Conservation (phyloP, 176 grass and related monocot species). For the Metroxylon sagu region DNA sequence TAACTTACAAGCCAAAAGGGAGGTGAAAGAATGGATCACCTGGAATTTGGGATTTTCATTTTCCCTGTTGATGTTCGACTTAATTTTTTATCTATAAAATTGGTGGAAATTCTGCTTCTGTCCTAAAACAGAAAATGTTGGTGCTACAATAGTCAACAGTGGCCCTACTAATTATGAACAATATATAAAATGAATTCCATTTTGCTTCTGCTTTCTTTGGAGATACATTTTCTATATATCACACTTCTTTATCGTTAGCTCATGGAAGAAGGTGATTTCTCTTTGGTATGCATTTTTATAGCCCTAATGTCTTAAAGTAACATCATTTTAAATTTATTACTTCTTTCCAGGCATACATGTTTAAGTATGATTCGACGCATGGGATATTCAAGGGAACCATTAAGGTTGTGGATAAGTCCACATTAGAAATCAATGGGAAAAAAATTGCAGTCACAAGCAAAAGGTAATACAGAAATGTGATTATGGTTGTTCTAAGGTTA, state of each 20-base stretch:
- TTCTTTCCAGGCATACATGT: constrained; percentile 70
- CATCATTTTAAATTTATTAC: constrained; percentile 2
- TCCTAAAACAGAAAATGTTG: no score
- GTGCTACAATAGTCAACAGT: no score
- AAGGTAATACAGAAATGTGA: constrained; percentile 35
- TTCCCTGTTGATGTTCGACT: no score
- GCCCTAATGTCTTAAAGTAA: neutral
- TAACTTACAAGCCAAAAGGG: no score
- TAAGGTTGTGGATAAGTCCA: constrained; percentile 53
- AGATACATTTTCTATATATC: neutral
- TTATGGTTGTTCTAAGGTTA: neutral
- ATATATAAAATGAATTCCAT: no score
- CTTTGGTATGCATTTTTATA: neutral
- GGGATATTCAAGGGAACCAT: constrained; percentile 65
- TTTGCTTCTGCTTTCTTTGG: neutral
- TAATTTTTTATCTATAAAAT: no score
- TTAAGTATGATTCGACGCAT: constrained; percentile 83
- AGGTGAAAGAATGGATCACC: no score
- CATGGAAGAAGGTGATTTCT: neutral
- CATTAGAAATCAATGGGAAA: constrained; percentile 84
- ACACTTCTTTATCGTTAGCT: neutral
- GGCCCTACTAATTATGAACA: no score
- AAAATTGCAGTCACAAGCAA: constrained; percentile 63
- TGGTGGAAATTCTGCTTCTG: no score
- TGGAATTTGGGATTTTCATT: no score